phyloP scores from a whole-genome alignment of 441 rosid species.

The Dalechampia spathulata region DNA sequence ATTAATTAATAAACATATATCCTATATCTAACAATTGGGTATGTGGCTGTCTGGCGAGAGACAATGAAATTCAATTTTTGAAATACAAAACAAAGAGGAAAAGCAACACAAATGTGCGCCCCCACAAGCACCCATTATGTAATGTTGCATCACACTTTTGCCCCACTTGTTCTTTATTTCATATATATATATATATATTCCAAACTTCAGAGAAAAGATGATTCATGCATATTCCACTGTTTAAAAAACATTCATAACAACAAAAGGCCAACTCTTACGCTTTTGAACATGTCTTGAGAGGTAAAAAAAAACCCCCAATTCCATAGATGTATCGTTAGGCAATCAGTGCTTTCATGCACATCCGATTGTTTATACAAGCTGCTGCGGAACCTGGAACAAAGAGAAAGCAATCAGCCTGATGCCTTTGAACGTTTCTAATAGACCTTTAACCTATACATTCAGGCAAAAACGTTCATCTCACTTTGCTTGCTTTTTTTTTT shows the following conservation, averaged over 20 bases:
- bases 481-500: constrained; percentile 13
- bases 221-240: constrained; percentile 6
- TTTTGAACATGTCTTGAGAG: not conserved
- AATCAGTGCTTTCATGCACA: constrained; percentile 22
- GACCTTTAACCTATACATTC: not conserved
- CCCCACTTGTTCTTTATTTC: constrained; percentile 18
- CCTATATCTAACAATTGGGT: constrained; percentile 22
- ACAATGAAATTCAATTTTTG: constrained; percentile 55
- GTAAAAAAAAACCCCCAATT: constrained; percentile 2
- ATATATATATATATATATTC: constrained; percentile 11
- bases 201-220: constrained; percentile 24
- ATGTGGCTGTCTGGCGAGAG: constrained; percentile 58
- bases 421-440: constrained; percentile 7
- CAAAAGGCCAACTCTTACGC: too few species aligned
- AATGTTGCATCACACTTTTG: constrained; percentile 39
- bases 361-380: constrained; percentile 14
- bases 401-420: too few species aligned
- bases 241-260: not conserved
- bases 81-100: constrained; percentile 34
- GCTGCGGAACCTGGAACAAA: constrained; percentile 18
- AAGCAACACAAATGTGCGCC: constrained; percentile 44
- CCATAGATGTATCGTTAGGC: constrained; percentile 5
- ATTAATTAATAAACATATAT: too few species aligned
- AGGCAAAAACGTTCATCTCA: constrained; percentile 18
- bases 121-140: constrained; percentile 55